A percentile compares a stretch with the other conserved stretches of the same genome.
Conservation (phyloP, 148 eudicot genomes). For the Heliamphora exappendiculata region DNA sequence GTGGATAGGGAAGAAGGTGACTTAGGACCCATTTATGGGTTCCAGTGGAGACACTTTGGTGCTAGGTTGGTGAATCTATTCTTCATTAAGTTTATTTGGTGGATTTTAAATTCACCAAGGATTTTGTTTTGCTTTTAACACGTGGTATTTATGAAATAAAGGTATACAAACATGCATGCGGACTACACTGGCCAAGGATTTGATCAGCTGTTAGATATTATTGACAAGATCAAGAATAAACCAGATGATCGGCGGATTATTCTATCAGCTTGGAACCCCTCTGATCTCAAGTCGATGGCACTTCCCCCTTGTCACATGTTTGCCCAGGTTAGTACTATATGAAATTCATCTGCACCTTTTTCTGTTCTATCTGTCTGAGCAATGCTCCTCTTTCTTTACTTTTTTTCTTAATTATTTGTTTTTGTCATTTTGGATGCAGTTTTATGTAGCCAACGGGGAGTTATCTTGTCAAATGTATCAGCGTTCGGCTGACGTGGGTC, state of each 20-base stretch:
- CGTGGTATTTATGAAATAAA: constrained; percentile 19
- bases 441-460: constrained; percentile 87
- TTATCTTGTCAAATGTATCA: constrained; percentile 96
- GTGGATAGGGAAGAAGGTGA: constrained; percentile 89
- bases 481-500: constrained; percentile 96
- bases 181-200: constrained; percentile 89
- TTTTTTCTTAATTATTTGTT: background rate
- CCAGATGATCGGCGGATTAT: constrained; percentile 88
- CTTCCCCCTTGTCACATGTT: constrained; percentile 96
- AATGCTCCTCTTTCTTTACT: background rate
- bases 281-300: constrained; percentile 82
- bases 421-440: constrained; percentile 38
- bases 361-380: background rate
- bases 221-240: constrained; percentile 75
- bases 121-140: background rate
- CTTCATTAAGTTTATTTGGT: background rate
- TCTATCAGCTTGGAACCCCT: constrained; percentile 96
- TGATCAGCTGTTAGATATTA: constrained; percentile 81
- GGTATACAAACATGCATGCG: constrained; percentile 85
- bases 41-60: constrained; percentile 96
- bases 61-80: constrained; percentile 51
- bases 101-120: background rate
- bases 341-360: background rate
- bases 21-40: constrained; percentile 93
- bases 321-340: constrained; percentile 47